phyloP scores from a whole-genome alignment of 2,329 filamentous ascomycete species.

The Onygenales sp. region DNA sequence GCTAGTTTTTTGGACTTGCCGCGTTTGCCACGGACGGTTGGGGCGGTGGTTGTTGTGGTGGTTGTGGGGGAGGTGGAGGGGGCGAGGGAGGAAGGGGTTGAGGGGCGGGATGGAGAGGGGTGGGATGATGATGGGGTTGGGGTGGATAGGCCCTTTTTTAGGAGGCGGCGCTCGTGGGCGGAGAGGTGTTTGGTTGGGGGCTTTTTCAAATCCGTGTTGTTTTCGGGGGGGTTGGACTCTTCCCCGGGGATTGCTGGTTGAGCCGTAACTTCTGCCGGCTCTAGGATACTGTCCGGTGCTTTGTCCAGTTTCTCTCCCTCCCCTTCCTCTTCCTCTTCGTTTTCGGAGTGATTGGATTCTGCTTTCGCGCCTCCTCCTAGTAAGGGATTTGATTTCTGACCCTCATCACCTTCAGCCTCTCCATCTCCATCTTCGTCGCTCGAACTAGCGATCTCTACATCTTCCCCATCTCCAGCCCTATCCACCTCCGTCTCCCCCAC shows the following conservation, averaged over 20 bases:
- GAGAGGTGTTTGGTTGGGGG: conserved; percentile 22
- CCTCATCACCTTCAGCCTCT: conserved; percentile 22
- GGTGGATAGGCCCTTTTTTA: conserved; percentile 22
- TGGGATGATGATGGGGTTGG: conserved; percentile 8
- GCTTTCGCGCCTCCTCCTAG: background rate
- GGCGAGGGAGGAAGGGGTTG: conserved; percentile 11
- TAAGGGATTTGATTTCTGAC: conserved; percentile 4
- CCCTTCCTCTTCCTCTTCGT: conserved; percentile 10
- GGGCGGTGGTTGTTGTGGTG: conserved; percentile 12
- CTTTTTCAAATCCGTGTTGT: conserved; percentile 7
- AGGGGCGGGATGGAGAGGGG: conserved; percentile 12
- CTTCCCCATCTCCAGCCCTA: conserved; percentile 14
- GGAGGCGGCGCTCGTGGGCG: conserved; percentile 35
- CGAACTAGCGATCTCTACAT: conserved; percentile 19
- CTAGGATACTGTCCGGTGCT: conserved; percentile 11
- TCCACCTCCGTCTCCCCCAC: background rate
- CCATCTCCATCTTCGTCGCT: conserved; percentile 32
- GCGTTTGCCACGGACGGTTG: conserved; percentile 58
- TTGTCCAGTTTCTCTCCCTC: conserved; percentile 17
- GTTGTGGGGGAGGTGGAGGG: conserved; percentile 11
- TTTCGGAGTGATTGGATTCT: background rate
- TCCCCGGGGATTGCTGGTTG: conserved; percentile 5
- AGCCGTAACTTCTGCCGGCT: conserved; percentile 23
- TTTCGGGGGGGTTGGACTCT: conserved; percentile 6
- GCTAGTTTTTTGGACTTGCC: conserved; percentile 81